Base-by-base conservation (phyloP, 768 basidiomycete genomes). In the Auriculariales sp. region DNA sequence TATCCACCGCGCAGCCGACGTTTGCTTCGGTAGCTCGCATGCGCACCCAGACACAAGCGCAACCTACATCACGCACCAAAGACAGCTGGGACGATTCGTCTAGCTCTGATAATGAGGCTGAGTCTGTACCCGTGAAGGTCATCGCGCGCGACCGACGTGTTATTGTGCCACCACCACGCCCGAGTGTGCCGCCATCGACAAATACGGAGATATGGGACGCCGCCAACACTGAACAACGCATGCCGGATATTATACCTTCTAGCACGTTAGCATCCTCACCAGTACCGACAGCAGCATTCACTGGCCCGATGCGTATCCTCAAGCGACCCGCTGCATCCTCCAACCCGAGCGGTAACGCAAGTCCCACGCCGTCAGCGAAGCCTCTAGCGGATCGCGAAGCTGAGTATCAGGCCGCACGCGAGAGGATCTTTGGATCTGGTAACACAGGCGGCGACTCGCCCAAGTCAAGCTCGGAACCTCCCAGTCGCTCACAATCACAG, bases 401-500 rank as follows among this genome's bases (percentile, higher is more conserved):
- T 15, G 72, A 78, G 49, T 88, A 88, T 60, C 73, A 79, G 50
- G 81, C 77, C 17, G 83, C 85, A 2, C 67, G 85, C 25, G 76
- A 80, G 49, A 71, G 85, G 19, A 87, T 88, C 48, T 88, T 87
- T 39, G 57, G 51, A n/a, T n/a, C n/a, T n/a, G n/a, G n/a, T n/a
- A n/a, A n/a, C n/a, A n/a, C n/a, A n/a, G n/a, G n/a, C n/a, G n/a
- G n/a, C n/a, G n/a, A n/a, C n/a, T n/a, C n/a, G n/a, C n/a, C n/a
- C n/a, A n/a, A n/a, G n/a, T n/a, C n/a, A n/a, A n/a, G n/a, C n/a
- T n/a, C n/a, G n/a, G n/a, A n/a, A n/a, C n/a, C n/a, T n/a, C n/a
- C n/a, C n/a, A n/a, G n/a, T n/a, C n/a, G n/a, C n/a, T n/a, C n/a
- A n/a, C n/a, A n/a, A n/a, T n/a, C n/a, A n/a, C n/a, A n/a, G n/a